Base-by-base conservation (phyloP, 1,139 yeast species). In the Ogataea hybrid region DNA sequence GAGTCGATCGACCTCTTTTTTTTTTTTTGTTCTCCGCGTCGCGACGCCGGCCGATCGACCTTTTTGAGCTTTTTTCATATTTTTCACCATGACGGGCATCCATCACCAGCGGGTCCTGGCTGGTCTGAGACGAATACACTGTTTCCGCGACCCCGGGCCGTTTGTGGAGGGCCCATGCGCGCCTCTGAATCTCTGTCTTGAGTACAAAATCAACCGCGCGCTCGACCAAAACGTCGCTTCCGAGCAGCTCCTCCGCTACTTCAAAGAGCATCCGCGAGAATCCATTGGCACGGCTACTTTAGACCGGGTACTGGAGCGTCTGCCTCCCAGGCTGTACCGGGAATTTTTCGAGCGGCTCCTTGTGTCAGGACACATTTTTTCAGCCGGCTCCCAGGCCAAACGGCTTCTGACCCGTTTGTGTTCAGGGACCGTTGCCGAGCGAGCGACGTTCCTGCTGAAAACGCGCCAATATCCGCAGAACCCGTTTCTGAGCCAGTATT, bases 101-200 rank as follows among this genome's bases (percentile, higher is more conserved):
- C 15, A 18, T 22, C 28, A 28, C 41, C 40, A 27, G 27, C 40
- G 14, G 30, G 40, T 12, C 18, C 32, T 28, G 37, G 32, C 17
- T 11, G n/a, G 8, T 5, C n/a, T 18, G 22, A 36, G 41, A 37
- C 36, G 33, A 17, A 10, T 37, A 8, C 36, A 32, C 14, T 37
- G 32, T 32, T 37, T 37, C 25, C 36, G 17, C 8, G 28, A 37
- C 25, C 16, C 15, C 15, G 25, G 21, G 8, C 28, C 6, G 20
- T 37, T 9, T 14, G 12, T 15, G 28, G 14, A 6, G 21, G 8
- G 6, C 3, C 18, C 5, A 21, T 2, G 16, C 27, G 20, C 16
- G 11, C 3, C 28, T 10, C 7, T 11, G 12, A 23, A 18, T 15
- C 14, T 30, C 17, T 14, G 11, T 31, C 36, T 37, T 6, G 41